phyloP scores from a whole-genome alignment of 176 grass and related monocot species.

The Urochloa ruziziensis region DNA sequence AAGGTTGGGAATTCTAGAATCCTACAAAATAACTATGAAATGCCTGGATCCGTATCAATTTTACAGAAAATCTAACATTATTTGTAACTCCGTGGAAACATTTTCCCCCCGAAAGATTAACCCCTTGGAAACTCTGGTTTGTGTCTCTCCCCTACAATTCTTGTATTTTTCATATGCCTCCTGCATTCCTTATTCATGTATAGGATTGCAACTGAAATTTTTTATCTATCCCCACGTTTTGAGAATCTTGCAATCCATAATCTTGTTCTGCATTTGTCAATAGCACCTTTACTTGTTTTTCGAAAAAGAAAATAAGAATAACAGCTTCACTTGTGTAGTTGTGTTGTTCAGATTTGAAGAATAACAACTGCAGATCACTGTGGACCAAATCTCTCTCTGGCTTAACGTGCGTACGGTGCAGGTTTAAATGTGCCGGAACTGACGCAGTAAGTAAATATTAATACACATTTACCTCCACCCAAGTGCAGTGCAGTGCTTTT shows the following conservation, averaged over 20 bases:
- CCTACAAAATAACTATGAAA: neutral
- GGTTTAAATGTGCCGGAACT: neutral
- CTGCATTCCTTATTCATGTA: too few species aligned
- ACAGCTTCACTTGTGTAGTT: neutral
- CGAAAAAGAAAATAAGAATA: neutral
- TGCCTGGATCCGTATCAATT: neutral
- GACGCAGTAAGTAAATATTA: neutral
- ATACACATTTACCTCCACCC: neutral
- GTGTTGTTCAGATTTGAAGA: neutral
- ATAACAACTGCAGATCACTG: neutral
- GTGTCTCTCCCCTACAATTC: too few species aligned
- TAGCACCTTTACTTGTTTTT: neutral
- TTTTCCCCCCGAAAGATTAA: too few species aligned
- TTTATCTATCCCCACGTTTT: too few species aligned
- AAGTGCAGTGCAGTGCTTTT: neutral
- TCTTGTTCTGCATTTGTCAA: neutral
- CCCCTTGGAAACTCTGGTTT: too few species aligned
- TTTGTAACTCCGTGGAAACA: too few species aligned
- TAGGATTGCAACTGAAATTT: too few species aligned
- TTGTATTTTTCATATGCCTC: too few species aligned
- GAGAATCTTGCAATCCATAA: too few species aligned
- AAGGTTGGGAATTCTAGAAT: too few species aligned
- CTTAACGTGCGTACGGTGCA: neutral
- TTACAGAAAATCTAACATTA: neutral
- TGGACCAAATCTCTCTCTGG: neutral